Evolutionary conservation across 2,329 filamentous ascomycete genomes (phyloP).

Genomic region (Hymenoscyphus linearis): DNA sequence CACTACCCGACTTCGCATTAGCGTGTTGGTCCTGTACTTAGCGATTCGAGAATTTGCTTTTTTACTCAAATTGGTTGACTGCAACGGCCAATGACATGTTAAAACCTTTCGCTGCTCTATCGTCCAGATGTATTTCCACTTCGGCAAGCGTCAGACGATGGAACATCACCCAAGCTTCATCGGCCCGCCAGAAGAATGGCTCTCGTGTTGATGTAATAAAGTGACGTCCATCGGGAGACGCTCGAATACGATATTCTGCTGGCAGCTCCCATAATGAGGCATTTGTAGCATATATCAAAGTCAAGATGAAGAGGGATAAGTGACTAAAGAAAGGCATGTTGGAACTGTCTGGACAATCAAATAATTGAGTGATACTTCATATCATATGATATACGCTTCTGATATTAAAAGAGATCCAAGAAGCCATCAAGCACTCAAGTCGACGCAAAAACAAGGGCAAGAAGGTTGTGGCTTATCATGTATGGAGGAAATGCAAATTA

Average conservation of each 20-base stretch:
- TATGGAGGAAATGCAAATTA: neutral
- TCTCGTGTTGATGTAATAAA: neutral
- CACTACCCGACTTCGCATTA: neutral
- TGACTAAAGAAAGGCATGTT: neutral
- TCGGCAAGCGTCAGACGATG: slow-evolving; percentile 4
- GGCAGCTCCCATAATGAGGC: neutral
- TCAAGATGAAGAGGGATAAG: neutral
- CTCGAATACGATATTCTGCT: neutral
- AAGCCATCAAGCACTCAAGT: neutral
- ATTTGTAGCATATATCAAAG: neutral
- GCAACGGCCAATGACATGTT: neutral
- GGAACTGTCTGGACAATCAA: neutral
- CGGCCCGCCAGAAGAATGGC: slow-evolving; percentile 9
- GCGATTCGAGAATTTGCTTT: neutral
- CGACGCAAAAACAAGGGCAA: neutral
- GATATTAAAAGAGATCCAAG: neutral
- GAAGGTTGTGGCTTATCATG: neutral
- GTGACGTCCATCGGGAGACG: neutral
- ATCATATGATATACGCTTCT: neutral
- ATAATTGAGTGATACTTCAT: neutral
- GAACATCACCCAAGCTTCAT: slow-evolving; percentile 8
- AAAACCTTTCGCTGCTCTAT: neutral
- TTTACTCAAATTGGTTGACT: neutral
- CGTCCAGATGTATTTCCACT: neutral
- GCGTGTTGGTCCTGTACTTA: neutral